Percentiles rank a stretch among this genome's conserved stretches.
phyloP scores from a whole-genome alignment of 1,284 basidiomycete species.

The Neonothopanus nambi region DNA sequence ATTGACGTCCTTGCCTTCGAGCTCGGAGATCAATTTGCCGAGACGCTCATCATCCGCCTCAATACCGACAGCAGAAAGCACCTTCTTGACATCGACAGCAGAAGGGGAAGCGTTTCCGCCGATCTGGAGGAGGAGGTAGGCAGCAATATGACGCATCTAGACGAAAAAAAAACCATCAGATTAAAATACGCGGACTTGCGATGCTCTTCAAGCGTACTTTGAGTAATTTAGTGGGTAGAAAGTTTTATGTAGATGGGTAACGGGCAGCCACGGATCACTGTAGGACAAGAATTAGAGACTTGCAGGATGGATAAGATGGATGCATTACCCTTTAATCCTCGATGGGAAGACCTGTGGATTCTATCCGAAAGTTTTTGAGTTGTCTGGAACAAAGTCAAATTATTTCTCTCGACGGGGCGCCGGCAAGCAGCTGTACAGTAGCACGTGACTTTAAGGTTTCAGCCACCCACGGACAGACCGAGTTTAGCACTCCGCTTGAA shows the following conservation, averaged over 20 bases:
- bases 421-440: constrained; percentile 57
- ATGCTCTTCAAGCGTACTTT: constrained; percentile 38
- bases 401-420: background rate
- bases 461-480: constrained; percentile 31
- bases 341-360: constrained; percentile 86
- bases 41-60: constrained; percentile 88
- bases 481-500: background rate
- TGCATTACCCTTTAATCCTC: constrained; percentile 70
- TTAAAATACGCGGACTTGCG: constrained; percentile 15
- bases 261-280: constrained; percentile 89
- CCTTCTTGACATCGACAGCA: constrained; percentile 87
- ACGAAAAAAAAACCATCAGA: background rate
- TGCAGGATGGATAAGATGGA: background rate
- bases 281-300: constrained; percentile 4
- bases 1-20: constrained; percentile 90
- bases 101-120: constrained; percentile 92
- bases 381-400: constrained; percentile 13
- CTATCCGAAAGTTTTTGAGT: constrained; percentile 57
- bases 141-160: constrained; percentile 96
- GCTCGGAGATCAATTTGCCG: constrained; percentile 87
- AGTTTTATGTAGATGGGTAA: constrained; percentile 34
- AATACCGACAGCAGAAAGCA: constrained; percentile 87
- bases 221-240: constrained; percentile 23
- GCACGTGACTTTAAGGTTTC: constrained; percentile 39
- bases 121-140: constrained; percentile 95